phyloP scores from a whole-genome alignment of 176 grass and related monocot genomes.

The Metroxylon sagu region DNA sequence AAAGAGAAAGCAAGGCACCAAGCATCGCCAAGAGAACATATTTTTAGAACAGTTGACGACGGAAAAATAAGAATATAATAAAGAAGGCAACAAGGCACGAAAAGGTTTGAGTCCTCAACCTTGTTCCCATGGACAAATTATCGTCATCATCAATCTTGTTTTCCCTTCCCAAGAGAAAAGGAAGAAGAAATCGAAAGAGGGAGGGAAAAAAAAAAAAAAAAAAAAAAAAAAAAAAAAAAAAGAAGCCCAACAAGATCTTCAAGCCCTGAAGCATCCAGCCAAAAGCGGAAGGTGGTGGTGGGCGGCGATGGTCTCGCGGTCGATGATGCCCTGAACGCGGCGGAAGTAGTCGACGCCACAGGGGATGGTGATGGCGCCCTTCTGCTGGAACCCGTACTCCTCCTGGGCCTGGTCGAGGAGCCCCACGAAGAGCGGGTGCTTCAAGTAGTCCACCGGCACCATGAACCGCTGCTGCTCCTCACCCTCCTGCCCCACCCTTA shows the following conservation, averaged over 20 bases:
- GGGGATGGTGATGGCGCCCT: constrained; percentile 79
- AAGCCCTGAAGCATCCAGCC: constrained; percentile 61
- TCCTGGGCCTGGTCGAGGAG: constrained; percentile 67
- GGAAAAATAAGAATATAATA: too few relatives aligned
- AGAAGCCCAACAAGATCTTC: not conserved
- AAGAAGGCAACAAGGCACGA: too few relatives aligned
- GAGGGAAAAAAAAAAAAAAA: not conserved
- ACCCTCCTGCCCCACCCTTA: constrained; percentile 55
- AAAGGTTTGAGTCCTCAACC: too few relatives aligned
- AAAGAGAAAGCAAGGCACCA: too few relatives aligned
- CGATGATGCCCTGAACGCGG: constrained; percentile 52
- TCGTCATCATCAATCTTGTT: constrained; percentile 37
- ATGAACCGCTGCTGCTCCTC: constrained; percentile 68
- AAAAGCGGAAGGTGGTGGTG: constrained; percentile 47
- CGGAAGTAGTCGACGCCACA: constrained; percentile 71
- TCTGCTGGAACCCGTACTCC: constrained; percentile 74
- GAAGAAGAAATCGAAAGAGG: not conserved
- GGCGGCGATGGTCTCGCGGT: constrained; percentile 29
- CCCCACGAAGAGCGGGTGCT: constrained; percentile 73
- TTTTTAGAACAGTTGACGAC: too few relatives aligned
- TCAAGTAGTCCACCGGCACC: constrained; percentile 67
- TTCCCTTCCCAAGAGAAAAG: constrained; percentile 4
- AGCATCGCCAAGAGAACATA: too few relatives aligned
- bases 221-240: not conserved
- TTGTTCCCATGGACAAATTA: constrained; percentile 1